Evolutionary conservation across 2,329 filamentous ascomycete species (phyloP).

Genomic region (Periconia macrospinosa): DNA sequence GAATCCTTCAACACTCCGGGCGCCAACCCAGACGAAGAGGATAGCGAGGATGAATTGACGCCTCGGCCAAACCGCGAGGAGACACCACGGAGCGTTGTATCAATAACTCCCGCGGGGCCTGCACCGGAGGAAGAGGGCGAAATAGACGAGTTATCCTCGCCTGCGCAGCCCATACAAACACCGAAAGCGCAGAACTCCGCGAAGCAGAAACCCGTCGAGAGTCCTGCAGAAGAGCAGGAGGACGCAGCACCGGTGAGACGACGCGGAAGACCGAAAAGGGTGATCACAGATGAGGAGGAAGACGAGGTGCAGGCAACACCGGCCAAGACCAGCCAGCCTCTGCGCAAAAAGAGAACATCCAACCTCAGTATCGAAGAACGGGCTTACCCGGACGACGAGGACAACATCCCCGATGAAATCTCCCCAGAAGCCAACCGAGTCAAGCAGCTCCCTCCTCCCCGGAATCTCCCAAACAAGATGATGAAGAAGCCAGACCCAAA

Average conservation of each 20-base stretch:
- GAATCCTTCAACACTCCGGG: constrained; percentile 17
- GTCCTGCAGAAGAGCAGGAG: not conserved
- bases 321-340: not conserved
- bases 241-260: constrained; percentile 3
- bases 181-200: not conserved
- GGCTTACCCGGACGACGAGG: constrained; percentile 11
- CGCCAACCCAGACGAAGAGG: constrained; percentile 17
- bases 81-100: constrained; percentile 16
- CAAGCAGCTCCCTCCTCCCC: not conserved
- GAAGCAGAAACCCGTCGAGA: not conserved
- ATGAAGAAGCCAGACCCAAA: not conserved
- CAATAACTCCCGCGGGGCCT: not conserved
- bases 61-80: constrained; percentile 14
- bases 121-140: constrained; percentile 13
- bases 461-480: not conserved
- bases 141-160: constrained; percentile 25
- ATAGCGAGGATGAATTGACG: constrained; percentile 34
- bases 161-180: constrained; percentile 1
- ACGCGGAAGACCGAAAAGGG: constrained; percentile 18
- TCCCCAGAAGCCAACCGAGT: constrained; percentile 19
- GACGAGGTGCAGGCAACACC: constrained; percentile 15
- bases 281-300: constrained; percentile 1
- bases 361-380: not conserved
- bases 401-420: constrained; percentile 19
- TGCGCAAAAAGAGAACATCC: not conserved